phyloP scores from a whole-genome alignment of 441 rosid genomes.

The Codiaeum variegatum region DNA sequence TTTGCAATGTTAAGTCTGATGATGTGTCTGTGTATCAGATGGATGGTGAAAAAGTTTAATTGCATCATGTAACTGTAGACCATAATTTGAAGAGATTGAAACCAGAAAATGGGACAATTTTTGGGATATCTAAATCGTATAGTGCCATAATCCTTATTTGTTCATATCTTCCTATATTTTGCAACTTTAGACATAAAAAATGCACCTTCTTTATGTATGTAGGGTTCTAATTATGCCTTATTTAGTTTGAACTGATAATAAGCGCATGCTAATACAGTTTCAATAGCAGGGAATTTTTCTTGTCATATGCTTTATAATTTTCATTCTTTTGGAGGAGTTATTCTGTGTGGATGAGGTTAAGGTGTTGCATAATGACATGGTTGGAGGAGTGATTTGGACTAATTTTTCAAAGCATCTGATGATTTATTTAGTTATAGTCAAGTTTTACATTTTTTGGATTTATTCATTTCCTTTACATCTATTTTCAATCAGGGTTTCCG shows the following conservation, averaged over 20 bases:
- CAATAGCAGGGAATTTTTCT: neutral
- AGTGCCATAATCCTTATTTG: neutral
- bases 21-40: neutral
- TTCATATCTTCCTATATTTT: neutral
- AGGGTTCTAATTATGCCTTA: neutral
- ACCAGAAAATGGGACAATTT: neutral
- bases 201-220: neutral
- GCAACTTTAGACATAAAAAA: neutral
- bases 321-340: neutral
- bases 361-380: neutral
- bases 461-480: conserved; percentile 11
- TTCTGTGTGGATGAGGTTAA: neutral
- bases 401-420: neutral
- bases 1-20: neutral
- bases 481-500: conserved; percentile 71
- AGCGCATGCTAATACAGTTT: neutral
- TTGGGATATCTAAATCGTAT: neutral
- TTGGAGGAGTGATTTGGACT: neutral
- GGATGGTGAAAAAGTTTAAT: neutral
- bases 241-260: neutral
- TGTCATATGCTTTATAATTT: neutral
- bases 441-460: conserved; percentile 12
- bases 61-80: neutral
- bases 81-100: neutral
- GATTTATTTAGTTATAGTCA: neutral